These are phyloP conservation scores for Rhodotorula sp. DNA, from an alignment of 1,284 basidiomycete species.

Conservation along the genomic window DNA sequence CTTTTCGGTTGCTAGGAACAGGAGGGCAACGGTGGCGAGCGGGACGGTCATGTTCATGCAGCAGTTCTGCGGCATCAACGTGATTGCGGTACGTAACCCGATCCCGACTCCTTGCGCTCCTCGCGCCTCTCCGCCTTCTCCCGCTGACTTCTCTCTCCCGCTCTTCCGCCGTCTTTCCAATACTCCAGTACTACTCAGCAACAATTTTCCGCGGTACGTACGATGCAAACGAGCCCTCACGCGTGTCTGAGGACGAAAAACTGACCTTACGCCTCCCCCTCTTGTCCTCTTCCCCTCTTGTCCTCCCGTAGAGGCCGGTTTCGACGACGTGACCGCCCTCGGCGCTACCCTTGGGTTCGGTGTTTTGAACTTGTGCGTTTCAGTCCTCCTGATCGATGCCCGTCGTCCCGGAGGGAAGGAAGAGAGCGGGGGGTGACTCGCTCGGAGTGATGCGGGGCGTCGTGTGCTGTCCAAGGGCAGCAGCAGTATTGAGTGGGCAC, in stretches of 20 bases:
- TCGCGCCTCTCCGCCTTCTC: too few species aligned
- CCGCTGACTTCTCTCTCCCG: not conserved
- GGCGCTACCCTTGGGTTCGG: constrained; percentile 65
- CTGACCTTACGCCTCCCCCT: too few species aligned
- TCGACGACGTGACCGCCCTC: constrained; percentile 56
- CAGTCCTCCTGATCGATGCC: too few species aligned
- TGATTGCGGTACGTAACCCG: constrained; percentile 35
- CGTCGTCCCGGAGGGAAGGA: too few species aligned
- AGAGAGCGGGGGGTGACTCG: too few species aligned
- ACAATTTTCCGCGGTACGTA: constrained; percentile 58
- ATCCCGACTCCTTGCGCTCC: too few species aligned
- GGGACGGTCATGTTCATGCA: constrained; percentile 14
- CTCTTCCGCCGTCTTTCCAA: not conserved
- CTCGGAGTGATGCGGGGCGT: too few species aligned
- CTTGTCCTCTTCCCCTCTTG: accelerated
- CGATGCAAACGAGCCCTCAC: too few species aligned
- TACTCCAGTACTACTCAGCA: constrained; percentile 59
- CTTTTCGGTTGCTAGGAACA: constrained; percentile 62
- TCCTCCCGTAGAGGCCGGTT: constrained; percentile 56
- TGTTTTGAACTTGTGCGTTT: not conserved
- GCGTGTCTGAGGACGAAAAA: too few species aligned
- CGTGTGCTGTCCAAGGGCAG: too few species aligned
- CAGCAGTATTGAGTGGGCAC: too few species aligned
- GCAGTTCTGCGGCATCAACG: constrained; percentile 50
- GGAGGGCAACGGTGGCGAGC: constrained; percentile 69